Evolutionary conservation across 2,329 filamentous ascomycete genomes (phyloP), one percentile per base, ranked within the genome.

Genomic region (Trichoderma endophyticum): DNA sequence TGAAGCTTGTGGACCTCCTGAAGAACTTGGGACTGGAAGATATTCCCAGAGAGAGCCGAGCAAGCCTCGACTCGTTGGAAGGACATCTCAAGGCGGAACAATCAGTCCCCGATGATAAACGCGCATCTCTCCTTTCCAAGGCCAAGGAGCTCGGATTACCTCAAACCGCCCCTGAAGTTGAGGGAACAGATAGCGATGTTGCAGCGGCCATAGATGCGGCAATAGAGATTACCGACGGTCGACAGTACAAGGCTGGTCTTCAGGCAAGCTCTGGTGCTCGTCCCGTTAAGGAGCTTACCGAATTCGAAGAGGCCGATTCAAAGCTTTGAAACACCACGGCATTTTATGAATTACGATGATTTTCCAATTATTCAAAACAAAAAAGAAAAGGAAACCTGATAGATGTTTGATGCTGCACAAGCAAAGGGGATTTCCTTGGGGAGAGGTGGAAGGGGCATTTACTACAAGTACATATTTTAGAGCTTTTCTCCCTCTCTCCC

Each of bases 281-380:
- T 73, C 89, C 95, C 0, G 88, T 93, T 34, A 91, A 88, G 78
- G 92, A 96, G 75, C 81, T 98, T 71, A 91, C 87, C 73, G 92
- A 94, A 78, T 98, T 95, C 81, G 93, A 97, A 80, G 95, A 98
- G 73, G 85, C 91, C 73, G 93, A 93, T 74, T 84, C 93, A 15
- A 98, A 98, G 84, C 86, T 98, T 71, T 95, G 71, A 74, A 21
- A 39, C 15, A 15, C 21, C 0, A 6, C 39, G 70, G 21, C 14
- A 28, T 43, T 54, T 39, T 71, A 57, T 26, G 62, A 59, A 32
- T 59, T 54, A 72, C 24, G 65, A 66, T 36, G 70, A 61, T 26
- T 71, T 71, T 43, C 57, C 59, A 59, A 61, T 48, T 56, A 32
- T 65, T 57, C n/a, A 36, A 60, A 21, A 64, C 39, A 43, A 36